Evolutionary conservation across 73 alveolate species (phyloP).

Genomic region (Tetrahymena malaccensis): DNA sequence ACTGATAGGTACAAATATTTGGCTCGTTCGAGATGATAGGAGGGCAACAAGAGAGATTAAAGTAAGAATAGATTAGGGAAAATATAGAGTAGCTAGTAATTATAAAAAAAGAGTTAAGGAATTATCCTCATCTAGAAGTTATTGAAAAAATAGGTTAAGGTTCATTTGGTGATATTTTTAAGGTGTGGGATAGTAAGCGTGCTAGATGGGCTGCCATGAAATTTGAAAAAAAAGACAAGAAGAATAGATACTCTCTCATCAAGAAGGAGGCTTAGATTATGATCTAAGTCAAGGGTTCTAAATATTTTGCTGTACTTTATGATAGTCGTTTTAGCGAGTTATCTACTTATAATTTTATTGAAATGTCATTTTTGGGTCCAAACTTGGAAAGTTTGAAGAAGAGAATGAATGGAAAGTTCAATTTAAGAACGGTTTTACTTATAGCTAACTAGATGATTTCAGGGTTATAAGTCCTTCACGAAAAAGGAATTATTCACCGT

Average conservation of each 20-base stretch:
- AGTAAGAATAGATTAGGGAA: neutral
- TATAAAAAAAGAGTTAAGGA: neutral
- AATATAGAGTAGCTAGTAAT: neutral
- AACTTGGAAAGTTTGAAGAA: constrained; percentile 48
- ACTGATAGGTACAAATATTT: neutral
- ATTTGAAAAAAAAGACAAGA: constrained; percentile 56
- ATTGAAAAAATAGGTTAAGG: constrained; percentile 67
- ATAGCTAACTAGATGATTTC: constrained; percentile 49
- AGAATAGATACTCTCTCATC: constrained; percentile 47
- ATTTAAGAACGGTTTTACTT: constrained; percentile 24
- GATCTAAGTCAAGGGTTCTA: constrained; percentile 32
- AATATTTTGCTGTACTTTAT: constrained; percentile 47
- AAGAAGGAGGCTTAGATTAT: constrained; percentile 50
- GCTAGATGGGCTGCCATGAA: constrained; percentile 59
- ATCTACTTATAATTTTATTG: constrained; percentile 51
- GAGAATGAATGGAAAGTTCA: constrained; percentile 47
- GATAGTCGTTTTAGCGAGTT: constrained; percentile 41
- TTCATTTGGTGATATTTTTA: constrained; percentile 59
- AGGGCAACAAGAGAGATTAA: neutral
- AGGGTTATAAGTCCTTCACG: constrained; percentile 50
- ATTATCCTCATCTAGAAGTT: neutral
- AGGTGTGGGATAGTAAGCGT: constrained; percentile 49
- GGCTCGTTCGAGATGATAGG: neutral
- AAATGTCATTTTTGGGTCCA: constrained; percentile 53
- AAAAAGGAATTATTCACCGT: constrained; percentile 56